Conservation (phyloP, 2,329 filamentous ascomycete species). For the Hypoxylon sp. region DNA sequence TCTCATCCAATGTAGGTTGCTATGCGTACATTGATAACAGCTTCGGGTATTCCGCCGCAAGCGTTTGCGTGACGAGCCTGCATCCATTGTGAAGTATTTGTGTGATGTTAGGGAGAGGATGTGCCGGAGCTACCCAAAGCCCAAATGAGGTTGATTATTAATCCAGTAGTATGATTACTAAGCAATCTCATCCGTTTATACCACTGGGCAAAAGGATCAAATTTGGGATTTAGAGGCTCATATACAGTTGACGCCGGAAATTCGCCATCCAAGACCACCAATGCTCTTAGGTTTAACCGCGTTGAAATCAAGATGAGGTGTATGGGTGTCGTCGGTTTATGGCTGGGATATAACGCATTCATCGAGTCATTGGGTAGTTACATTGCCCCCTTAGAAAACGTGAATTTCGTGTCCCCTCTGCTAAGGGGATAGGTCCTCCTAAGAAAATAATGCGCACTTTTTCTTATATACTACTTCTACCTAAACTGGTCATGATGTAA, state of each 20-base stretch:
- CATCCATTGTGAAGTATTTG: slow-evolving; percentile 8
- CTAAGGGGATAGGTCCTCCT: too few relatives aligned
- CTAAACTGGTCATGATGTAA: too few relatives aligned
- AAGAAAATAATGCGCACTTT: too few relatives aligned
- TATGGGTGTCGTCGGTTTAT: too few relatives aligned
- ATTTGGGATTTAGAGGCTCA: background rate
- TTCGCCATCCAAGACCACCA: background rate
- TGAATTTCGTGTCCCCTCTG: too few relatives aligned
- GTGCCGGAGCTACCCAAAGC: background rate
- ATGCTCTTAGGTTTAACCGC: too few relatives aligned
- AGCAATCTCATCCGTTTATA: background rate
- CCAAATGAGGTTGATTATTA: background rate
- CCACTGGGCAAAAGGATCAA: background rate
- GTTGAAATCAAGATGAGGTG: too few relatives aligned
- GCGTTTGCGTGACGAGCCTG: slow-evolving; percentile 12
- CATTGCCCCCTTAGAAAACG: too few relatives aligned
- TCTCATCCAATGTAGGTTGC: background rate
- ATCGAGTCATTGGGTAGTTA: too few relatives aligned
- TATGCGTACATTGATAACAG: slow-evolving; percentile 26
- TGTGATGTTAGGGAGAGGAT: background rate
- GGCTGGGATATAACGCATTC: too few relatives aligned
- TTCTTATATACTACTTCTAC: too few relatives aligned
- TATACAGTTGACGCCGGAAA: background rate
- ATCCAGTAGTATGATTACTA: background rate
- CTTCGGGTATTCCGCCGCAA: slow-evolving; percentile 22